Evolutionary conservation across 1,284 basidiomycete genomes (phyloP), one percentile per base, ranked within the genome.

Genomic region (Trametes versicolor): DNA sequence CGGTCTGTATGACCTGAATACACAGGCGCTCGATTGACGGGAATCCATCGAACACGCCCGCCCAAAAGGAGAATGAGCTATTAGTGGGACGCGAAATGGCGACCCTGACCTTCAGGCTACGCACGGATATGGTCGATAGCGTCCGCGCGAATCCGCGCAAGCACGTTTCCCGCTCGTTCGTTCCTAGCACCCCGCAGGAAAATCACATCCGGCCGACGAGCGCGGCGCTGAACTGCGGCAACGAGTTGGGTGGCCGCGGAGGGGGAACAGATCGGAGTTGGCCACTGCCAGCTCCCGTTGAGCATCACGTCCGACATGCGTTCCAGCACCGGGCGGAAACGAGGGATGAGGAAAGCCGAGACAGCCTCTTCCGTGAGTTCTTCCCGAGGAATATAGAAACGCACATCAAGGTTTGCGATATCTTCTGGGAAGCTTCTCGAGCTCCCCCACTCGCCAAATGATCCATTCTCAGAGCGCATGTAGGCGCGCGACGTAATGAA

Each of bases 341-440:
- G 19, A 4, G 49, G 49, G 1, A 51, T 27, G 29, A 32, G 10
- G 9, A 34, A n/a, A 7, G 12, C 19, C 2, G 49, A 17, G 29
- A 34, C 15, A 23, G 27, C 10, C 15, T 41, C 39, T 41, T 8
- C 39, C 15, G 39, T 36, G 15, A 17, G 15, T 9, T 17, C 39
- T 41, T 41, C 39, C 17, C 4, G 12, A 4, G 15, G 39, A 4
- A 41, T 41, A 4, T 17, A 9, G 12, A 51, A 27, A 17, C 49
- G 49, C 15, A 51, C 12, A 29, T 51, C 49, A 29, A 51, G 29
- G 29, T 51, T n/a, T 4, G 49, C 21, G 49, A 32, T 51, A 34
- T 51, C 49, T 17, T 27, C 25, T 12, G 49, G 29, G 19, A 51
- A 19, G 29, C 5, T 32, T 17, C 8, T 8, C 3, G 49, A 51